phyloP scores from a whole-genome alignment of 75 land plant genomes.

The Pinus albicaulis region DNA sequence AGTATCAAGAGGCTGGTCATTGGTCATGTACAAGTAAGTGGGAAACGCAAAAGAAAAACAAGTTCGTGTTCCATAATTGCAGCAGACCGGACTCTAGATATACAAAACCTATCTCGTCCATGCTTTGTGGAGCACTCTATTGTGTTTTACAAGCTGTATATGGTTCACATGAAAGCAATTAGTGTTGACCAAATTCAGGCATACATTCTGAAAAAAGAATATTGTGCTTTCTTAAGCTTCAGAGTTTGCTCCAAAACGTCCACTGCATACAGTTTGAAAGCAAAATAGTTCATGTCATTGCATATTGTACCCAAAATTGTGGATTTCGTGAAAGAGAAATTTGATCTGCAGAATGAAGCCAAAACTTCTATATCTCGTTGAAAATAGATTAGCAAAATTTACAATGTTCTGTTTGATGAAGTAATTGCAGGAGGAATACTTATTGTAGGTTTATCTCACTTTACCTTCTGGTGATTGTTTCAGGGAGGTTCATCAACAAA shows the following conservation, averaged over 20 bases:
- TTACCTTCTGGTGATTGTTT: neutral
- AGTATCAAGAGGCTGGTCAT: too few species aligned
- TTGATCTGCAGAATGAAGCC: neutral
- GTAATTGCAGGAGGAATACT: neutral
- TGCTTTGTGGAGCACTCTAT: neutral
- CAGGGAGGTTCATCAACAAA: conserved; percentile 55
- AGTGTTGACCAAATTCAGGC: neutral
- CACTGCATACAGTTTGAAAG: neutral
- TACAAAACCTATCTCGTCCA: neutral
- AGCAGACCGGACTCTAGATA: too few species aligned
- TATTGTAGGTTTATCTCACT: neutral
- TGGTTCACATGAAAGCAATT: neutral
- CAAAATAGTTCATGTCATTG: neutral
- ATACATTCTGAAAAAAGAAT: neutral
- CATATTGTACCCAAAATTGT: neutral
- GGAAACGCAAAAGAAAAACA: too few species aligned
- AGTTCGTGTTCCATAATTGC: too few species aligned
- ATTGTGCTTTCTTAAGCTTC: neutral
- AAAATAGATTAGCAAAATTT: neutral
- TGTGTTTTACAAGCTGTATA: conserved; percentile 1
- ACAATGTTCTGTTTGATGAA: neutral
- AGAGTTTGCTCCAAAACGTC: neutral
- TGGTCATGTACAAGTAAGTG: too few species aligned
- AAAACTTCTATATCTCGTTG: neutral
- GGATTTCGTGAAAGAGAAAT: neutral